These are phyloP conservation scores for Limnomonas spitsbergensis DNA, from an alignment of 139 green algal species.

Conservation along the genomic window DNA sequence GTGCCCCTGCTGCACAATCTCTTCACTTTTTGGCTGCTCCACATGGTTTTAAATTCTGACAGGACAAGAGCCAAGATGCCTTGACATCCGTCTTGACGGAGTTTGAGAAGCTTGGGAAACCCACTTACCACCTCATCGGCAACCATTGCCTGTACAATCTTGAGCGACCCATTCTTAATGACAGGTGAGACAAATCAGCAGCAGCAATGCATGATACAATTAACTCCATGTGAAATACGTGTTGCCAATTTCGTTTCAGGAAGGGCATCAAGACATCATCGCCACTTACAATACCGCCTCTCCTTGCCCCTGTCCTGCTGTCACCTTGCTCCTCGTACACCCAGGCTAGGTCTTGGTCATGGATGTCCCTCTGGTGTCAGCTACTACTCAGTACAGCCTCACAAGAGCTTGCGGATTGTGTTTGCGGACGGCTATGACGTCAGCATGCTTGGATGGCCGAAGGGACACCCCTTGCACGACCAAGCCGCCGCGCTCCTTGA, in stretches of 20 bases:
- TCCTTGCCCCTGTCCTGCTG: no score
- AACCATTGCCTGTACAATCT: slow-evolving; percentile 84
- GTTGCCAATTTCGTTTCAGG: no score
- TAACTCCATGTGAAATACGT: no score
- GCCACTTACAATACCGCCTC: no score
- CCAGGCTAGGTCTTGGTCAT: slow-evolving; percentile 1
- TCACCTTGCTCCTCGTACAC: no score
- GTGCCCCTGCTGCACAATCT: no score
- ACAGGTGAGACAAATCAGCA: no score
- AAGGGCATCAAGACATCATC: no score
- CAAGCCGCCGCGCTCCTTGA: slow-evolving; percentile 47
- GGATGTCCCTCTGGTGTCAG: background rate
- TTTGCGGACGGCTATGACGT: slow-evolving; percentile 81
- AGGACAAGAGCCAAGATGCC: slow-evolving; percentile 36
- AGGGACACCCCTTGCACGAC: slow-evolving; percentile 50
- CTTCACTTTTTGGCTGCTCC: no score
- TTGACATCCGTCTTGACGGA: slow-evolving; percentile 38
- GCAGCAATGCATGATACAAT: no score
- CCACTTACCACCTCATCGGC: slow-evolving; percentile 60
- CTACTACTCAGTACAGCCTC: slow-evolving; percentile 16
- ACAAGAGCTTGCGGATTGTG: slow-evolving; percentile 55
- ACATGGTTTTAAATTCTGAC: background rate
- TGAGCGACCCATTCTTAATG: slow-evolving; percentile 25
- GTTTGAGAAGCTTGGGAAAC: slow-evolving; percentile 44
- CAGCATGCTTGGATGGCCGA: slow-evolving; percentile 47